Evolutionary conservation across 2,329 filamentous ascomycete species (phyloP), one percentile per base, ranked within the genome.

Genomic region (Stenocarpella maydis): DNA sequence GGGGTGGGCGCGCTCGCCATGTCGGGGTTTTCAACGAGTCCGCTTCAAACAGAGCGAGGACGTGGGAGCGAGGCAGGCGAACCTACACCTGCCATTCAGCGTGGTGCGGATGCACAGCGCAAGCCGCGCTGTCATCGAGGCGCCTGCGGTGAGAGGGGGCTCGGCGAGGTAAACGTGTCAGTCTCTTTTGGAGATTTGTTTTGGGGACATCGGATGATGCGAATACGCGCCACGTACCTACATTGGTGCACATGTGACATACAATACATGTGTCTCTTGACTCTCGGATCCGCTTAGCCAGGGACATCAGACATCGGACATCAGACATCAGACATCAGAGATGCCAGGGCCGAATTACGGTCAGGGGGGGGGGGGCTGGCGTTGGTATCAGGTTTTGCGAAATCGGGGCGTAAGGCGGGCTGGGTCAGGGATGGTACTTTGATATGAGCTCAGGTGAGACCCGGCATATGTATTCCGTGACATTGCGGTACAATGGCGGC

Each of bases 211-310:
- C 21, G 34, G 19, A 24, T 4, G 47, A 55, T 67, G 54, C 41
- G 41, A 58, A 39, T 50, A 50, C 39, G 63, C 47, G 19, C 28
- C 31, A 41, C 49, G 17, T 19, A 19, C 47, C 28, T 65, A 26
- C 31, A 34, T 34, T 4, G 31, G 4, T 41, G n/a, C n/a, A n/a
- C n/a, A n/a, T n/a, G n/a, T n/a, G n/a, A n/a, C n/a, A n/a, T 19
- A 26, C 37, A 10, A 49, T 19, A 47, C 28, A 53, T 45, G 15
- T 24, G 24, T 3, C 12, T 43, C n/a, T 54, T 39, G 34, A 14
- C 45, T 47, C 26, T 53, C 64, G 68, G 15, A 70, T 65, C 17
- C 52, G 47, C 37, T 41, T 65, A 60, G 69, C 65, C 65, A 65
- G 58, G 65, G 43, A 34, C 58, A 8, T 37, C 63, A 17, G 34